Evolutionary conservation across 805 yeast species (phyloP).

Genomic region (Candida gorgasii): DNA sequence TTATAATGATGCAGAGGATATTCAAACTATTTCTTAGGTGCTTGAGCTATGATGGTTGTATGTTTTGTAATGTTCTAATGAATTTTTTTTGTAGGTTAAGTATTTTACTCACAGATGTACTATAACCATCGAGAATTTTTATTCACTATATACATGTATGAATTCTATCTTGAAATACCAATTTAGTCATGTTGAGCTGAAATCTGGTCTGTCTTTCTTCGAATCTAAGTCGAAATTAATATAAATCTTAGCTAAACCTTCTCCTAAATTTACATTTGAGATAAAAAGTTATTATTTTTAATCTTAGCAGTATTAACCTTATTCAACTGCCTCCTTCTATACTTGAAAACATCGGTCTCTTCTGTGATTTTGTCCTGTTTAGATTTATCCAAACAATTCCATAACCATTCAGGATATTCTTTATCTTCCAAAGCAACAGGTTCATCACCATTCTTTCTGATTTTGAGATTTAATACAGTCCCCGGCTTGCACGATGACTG

Average conservation of each 20-base stretch:
- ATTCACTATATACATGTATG: too few species aligned
- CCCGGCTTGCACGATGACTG: conserved; percentile 59
- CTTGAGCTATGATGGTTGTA: too few species aligned
- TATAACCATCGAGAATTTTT: too few species aligned
- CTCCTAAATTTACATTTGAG: conserved; percentile 44
- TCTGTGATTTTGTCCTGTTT: conserved; percentile 58
- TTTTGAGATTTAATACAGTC: conserved; percentile 67
- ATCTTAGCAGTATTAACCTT: conserved; percentile 66
- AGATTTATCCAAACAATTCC: conserved; percentile 75
- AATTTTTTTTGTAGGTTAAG: too few species aligned
- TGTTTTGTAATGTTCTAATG: too few species aligned
- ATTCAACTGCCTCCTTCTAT: conserved; percentile 67
- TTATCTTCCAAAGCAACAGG: conserved; percentile 84
- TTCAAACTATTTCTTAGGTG: conserved; percentile 15
- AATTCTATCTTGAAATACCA: too few species aligned
- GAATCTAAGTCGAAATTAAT: too few species aligned
- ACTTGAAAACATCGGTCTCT: conserved; percentile 61
- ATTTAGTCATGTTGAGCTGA: too few species aligned
- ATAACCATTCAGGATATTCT: conserved; percentile 94
- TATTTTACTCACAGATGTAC: too few species aligned
- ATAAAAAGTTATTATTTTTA: conserved; percentile 76
- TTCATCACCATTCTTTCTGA: conserved; percentile 79
- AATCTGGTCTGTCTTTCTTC: too few species aligned
- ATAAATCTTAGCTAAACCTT: too few species aligned
- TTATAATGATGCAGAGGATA: conserved; percentile 21